Evolutionary conservation across 2,329 filamentous ascomycete species (phyloP).

Genomic region (Conoideocrella luteorostrata): DNA sequence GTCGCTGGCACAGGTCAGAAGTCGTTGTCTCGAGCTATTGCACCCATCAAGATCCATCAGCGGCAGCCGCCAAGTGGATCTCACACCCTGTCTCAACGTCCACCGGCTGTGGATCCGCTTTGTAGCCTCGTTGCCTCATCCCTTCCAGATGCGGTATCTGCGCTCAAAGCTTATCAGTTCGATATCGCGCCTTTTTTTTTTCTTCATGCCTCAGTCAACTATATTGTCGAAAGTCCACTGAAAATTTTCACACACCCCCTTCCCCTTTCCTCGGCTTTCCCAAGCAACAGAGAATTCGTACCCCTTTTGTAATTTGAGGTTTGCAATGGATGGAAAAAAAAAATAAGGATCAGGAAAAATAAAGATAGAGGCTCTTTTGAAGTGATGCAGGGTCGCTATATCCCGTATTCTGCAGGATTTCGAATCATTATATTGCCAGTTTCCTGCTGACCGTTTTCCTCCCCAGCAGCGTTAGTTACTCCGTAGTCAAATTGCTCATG

Average conservation of each 20-base stretch:
- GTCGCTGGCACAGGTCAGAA: slow-evolving; percentile 10
- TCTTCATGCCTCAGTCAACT: slow-evolving; percentile 17
- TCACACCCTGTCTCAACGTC: slow-evolving; percentile 8
- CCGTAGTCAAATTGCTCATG: slow-evolving; percentile 9
- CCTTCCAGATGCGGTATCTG: slow-evolving; percentile 12
- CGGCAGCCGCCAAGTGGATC: slow-evolving; percentile 10
- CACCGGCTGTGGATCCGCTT: slow-evolving; percentile 1
- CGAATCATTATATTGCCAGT: too few relatives aligned
- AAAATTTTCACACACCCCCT: slow-evolving; percentile 8
- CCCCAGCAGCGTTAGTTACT: too few relatives aligned
- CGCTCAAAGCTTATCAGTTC: slow-evolving; percentile 11
- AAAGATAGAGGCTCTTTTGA: too few relatives aligned
- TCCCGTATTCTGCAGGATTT: too few relatives aligned
- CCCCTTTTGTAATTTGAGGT: too few relatives aligned
- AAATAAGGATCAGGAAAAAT: too few relatives aligned
- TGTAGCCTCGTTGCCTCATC: slow-evolving; percentile 13
- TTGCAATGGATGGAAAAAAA: too few relatives aligned
- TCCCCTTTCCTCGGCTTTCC: not conserved
- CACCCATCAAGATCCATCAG: slow-evolving; percentile 6
- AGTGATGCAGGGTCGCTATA: too few relatives aligned
- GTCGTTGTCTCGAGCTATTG: not conserved
- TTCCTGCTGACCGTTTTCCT: too few relatives aligned
- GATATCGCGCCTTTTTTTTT: slow-evolving; percentile 8
- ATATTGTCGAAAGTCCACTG: slow-evolving; percentile 5
- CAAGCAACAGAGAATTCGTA: not conserved